Evolutionary conservation across 306 rosid species (phyloP).

Genomic region (Vigna reflexopilosa): DNA sequence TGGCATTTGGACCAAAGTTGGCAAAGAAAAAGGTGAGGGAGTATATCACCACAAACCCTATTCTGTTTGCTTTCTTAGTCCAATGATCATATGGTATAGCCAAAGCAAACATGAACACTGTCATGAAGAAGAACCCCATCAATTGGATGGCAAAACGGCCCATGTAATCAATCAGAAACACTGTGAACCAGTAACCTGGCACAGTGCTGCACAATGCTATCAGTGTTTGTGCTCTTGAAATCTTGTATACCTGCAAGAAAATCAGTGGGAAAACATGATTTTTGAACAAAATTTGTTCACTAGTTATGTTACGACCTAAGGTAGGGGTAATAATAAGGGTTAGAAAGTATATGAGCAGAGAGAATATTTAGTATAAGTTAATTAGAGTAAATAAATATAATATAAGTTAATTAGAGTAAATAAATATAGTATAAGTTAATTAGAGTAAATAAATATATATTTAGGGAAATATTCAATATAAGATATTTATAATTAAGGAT

Average conservation of each 20-base stretch:
- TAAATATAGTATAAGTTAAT: too few relatives aligned
- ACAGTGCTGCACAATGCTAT: conserved; percentile 78
- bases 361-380: too few relatives aligned
- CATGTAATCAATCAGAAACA: conserved; percentile 59
- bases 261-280: too few relatives aligned
- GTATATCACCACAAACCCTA: conserved; percentile 71
- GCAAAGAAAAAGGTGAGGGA: conserved; percentile 80
- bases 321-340: too few relatives aligned
- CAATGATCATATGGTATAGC: conserved; percentile 87
- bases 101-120: conserved; percentile 81
- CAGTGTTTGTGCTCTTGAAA: conserved; percentile 76
- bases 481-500: too few relatives aligned
- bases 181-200: conserved; percentile 92
- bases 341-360: too few relatives aligned
- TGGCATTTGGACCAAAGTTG: conserved; percentile 85
- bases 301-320: too few relatives aligned
- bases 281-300: not conserved
- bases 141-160: conserved; percentile 75
- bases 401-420: too few relatives aligned
- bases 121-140: conserved; percentile 89
- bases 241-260: conserved; percentile 52
- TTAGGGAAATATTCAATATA: too few relatives aligned
- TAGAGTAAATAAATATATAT: too few relatives aligned
- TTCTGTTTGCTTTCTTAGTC: conserved; percentile 45
- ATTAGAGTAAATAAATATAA: too few relatives aligned